Conservation (phyloP, 2,329 filamentous ascomycete species). For the Xylariaceae sp. region DNA sequence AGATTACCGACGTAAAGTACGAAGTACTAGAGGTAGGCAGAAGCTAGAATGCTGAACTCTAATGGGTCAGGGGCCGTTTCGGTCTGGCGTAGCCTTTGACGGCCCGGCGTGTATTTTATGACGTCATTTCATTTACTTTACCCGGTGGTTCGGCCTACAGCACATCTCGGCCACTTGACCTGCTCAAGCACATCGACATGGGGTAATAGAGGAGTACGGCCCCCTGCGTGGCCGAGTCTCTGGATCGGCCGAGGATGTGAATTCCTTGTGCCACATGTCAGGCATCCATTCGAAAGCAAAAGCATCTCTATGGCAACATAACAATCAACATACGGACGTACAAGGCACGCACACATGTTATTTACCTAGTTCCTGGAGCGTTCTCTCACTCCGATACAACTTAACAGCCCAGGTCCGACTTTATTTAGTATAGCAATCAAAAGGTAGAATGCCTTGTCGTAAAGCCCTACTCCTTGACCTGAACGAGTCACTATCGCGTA, state of each 20-base stretch:
- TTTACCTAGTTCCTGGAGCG: background rate
- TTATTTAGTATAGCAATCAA: background rate
- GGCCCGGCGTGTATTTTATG: background rate
- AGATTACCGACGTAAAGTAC: too few species aligned
- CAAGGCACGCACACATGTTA: background rate
- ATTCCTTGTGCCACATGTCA: too few species aligned
- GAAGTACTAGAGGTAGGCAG: background rate
- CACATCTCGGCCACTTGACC: too few species aligned
- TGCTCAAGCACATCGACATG: too few species aligned
- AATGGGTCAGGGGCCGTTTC: background rate
- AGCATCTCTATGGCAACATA: too few species aligned
- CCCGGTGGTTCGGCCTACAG: too few species aligned
- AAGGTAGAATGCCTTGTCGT: background rate
- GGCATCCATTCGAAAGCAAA: too few species aligned
- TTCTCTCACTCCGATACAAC: background rate
- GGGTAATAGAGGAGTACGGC: too few species aligned
- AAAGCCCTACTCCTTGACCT: background rate
- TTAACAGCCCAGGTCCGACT: background rate
- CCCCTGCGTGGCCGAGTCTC: too few species aligned
- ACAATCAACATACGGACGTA: too few species aligned
- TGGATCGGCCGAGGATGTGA: too few species aligned
- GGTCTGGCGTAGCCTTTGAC: too few species aligned
- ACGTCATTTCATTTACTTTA: background rate
- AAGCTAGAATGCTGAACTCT: background rate
- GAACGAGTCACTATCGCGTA: background rate